These are phyloP conservation scores for Globisporangium cederbergense DNA, from an alignment of 352 stramenopile species.

Conservation along the genomic window DNA sequence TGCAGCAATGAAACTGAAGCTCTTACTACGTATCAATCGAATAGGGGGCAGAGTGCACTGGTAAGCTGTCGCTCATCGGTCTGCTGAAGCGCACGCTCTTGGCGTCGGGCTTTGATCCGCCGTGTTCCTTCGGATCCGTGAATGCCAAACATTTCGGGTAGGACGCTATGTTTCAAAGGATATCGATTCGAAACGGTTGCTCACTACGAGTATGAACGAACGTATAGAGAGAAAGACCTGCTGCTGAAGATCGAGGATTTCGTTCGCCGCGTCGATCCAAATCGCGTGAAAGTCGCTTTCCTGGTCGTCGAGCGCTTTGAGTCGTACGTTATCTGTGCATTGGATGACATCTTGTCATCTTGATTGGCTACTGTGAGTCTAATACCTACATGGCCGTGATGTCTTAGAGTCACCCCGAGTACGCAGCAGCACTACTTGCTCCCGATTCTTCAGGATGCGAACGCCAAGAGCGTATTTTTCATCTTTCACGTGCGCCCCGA, in stretches of 20 bases:
- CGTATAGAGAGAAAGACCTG: conserved; percentile 38
- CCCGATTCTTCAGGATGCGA: conserved; percentile 38
- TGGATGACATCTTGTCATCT: too few relatives aligned
- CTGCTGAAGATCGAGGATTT: conserved; percentile 34
- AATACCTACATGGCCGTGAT: too few relatives aligned
- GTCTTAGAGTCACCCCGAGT: conserved; percentile 33
- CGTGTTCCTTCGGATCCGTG: conserved; percentile 30
- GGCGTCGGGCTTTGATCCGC: conserved; percentile 14
- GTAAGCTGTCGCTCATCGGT: conserved; percentile 48
- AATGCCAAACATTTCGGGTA: conserved; percentile 41
- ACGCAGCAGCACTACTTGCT: conserved; percentile 65
- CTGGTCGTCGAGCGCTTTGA: conserved; percentile 63
- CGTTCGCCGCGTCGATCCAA: conserved; percentile 21
- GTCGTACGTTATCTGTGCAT: conserved; percentile 20
- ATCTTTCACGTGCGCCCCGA: conserved; percentile 55
- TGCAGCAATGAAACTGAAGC: background rate
- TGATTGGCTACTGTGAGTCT: too few relatives aligned
- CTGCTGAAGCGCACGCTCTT: conserved; percentile 36
- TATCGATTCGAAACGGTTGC: background rate
- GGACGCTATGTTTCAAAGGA: conserved; percentile 7
- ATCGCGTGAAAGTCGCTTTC: conserved; percentile 26
- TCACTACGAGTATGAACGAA: background rate
- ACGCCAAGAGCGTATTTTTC: conserved; percentile 53
- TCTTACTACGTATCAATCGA: too few relatives aligned
- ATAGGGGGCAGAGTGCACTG: conserved; percentile 43